Conservation (phyloP, 495 filamentous ascomycete genomes). For the Aspergillus wentii region DNA sequence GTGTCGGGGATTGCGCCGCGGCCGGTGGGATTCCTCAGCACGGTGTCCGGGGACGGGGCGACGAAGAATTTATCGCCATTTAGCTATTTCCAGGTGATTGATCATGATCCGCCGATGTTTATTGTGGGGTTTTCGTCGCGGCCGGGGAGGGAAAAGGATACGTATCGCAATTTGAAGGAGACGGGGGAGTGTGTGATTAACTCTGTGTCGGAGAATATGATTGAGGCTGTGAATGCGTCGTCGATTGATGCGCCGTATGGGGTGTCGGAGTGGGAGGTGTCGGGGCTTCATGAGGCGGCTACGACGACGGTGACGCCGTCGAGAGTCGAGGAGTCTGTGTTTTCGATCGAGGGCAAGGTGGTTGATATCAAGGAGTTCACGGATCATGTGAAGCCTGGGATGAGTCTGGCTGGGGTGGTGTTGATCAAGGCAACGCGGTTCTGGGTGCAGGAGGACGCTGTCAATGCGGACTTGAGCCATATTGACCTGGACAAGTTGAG, state of each 20-base stretch:
- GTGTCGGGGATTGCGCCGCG: slow-evolving; percentile 79
- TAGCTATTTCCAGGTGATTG: slow-evolving; percentile 72
- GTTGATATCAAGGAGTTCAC: slow-evolving; percentile 68
- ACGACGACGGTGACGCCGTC: slow-evolving; percentile 52
- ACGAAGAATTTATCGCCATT: slow-evolving; percentile 76
- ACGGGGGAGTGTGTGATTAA: slow-evolving; percentile 71
- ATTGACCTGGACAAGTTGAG: slow-evolving; percentile 65
- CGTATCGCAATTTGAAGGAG: slow-evolving; percentile 61
- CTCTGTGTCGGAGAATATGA: slow-evolving; percentile 71
- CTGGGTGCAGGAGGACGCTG: slow-evolving; percentile 76
- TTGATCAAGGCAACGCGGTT: slow-evolving; percentile 78
- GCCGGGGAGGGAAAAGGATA: slow-evolving; percentile 61
- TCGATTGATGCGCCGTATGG: slow-evolving; percentile 73
- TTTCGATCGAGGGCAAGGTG: slow-evolving; percentile 71
- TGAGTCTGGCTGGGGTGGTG: slow-evolving; percentile 62
- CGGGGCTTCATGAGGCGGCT: slow-evolving; percentile 64
- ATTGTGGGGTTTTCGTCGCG: slow-evolving; percentile 62
- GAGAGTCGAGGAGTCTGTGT: slow-evolving; percentile 72
- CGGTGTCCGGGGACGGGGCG: slow-evolving; percentile 42
- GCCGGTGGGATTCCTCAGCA: slow-evolving; percentile 59
- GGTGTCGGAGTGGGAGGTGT: slow-evolving; percentile 71
- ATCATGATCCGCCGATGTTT: slow-evolving; percentile 85
- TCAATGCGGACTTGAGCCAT: slow-evolving; percentile 64
- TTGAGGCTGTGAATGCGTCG: slow-evolving; percentile 78
- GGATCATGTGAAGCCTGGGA: slow-evolving; percentile 55